These are phyloP conservation scores for Macadamia integrifolia DNA, from an alignment of 164 flowering plant species.

Conservation along the genomic window DNA sequence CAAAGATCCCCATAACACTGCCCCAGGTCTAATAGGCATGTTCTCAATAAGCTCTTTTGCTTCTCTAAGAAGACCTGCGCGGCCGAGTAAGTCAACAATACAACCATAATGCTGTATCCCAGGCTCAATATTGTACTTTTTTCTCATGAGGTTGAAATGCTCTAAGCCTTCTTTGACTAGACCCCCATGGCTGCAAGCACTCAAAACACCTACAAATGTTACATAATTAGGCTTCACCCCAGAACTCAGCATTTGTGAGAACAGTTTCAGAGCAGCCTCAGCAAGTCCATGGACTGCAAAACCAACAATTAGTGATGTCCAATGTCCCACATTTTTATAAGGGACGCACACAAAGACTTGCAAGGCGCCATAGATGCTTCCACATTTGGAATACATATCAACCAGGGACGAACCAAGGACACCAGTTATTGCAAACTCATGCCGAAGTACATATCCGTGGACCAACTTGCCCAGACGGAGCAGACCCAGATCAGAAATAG, in stretches of 20 bases:
- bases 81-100: neutral
- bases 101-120: neutral
- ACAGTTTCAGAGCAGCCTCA: neutral
- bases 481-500: neutral
- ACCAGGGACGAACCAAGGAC: neutral
- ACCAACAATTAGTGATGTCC: neutral
- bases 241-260: neutral
- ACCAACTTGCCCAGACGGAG: neutral
- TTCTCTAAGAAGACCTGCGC: neutral
- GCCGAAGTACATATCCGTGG: neutral
- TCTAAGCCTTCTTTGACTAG: neutral
- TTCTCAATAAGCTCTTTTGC: neutral
- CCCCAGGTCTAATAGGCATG: neutral
- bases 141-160: neutral
- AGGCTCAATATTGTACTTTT: neutral
- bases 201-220: neutral
- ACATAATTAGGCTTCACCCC: constrained; percentile 1
- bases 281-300: neutral
- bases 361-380: neutral
- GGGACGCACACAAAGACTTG: neutral
- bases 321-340: neutral
- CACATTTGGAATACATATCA: constrained; percentile 2
- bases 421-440: neutral
- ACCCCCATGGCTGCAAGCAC: neutral
- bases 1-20: neutral